Conservation (phyloP, 768 basidiomycete genomes). For the Cubamyces lactineus region DNA sequence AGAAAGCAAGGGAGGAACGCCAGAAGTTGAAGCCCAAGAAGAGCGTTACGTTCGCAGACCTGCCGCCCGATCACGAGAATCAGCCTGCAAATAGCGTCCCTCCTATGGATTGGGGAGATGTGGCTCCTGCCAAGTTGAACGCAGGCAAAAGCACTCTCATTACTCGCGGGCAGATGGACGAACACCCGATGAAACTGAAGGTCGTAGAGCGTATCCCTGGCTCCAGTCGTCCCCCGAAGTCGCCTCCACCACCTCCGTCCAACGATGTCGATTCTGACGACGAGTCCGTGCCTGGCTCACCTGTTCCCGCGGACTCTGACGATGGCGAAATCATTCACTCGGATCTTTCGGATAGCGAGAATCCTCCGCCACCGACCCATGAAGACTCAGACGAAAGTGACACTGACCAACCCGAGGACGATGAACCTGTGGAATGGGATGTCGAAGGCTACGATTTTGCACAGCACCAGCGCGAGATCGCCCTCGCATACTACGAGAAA, state of each 20-base stretch:
- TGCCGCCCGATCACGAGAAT: slow-evolving; percentile 33
- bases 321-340: slow-evolving; percentile 33
- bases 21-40: slow-evolving; percentile 52
- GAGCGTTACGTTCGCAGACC: slow-evolving; percentile 65
- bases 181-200: slow-evolving; percentile 63
- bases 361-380: slow-evolving; percentile 8
- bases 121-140: slow-evolving; percentile 52
- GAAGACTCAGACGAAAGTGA: slow-evolving; percentile 34
- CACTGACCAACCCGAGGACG: slow-evolving; percentile 31
- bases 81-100: slow-evolving; percentile 27
- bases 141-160: slow-evolving; percentile 40
- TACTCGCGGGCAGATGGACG: slow-evolving; percentile 37
- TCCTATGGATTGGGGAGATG: slow-evolving; percentile 54
- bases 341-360: slow-evolving; percentile 20
- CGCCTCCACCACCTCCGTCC: slow-evolving; percentile 25
- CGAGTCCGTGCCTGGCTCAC: slow-evolving; percentile 52
- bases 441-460: slow-evolving; percentile 63
- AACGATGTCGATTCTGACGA: slow-evolving; percentile 64
- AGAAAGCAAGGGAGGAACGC: slow-evolving; percentile 32
- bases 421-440: slow-evolving; percentile 51
- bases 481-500: slow-evolving; percentile 69
- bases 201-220: slow-evolving; percentile 68
- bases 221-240: slow-evolving; percentile 28
- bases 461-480: slow-evolving; percentile 74
- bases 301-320: slow-evolving; percentile 38